These are phyloP conservation scores for Albizia julibrissin DNA, from an alignment of 306 rosid genomes.

Conservation along the genomic window DNA sequence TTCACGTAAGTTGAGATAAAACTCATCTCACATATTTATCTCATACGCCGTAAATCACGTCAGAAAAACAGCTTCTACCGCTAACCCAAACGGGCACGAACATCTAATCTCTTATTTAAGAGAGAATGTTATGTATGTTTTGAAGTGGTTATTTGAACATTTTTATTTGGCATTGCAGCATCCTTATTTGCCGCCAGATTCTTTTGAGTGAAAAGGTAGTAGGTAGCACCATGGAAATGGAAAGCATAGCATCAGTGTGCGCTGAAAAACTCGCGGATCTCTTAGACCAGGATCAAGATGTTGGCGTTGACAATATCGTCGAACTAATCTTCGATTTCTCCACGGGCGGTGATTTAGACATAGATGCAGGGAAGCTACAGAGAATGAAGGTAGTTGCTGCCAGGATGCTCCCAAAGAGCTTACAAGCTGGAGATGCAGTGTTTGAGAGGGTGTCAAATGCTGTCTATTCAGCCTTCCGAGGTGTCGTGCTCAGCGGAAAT, in stretches of 20 bases:
- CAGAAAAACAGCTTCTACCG: no score
- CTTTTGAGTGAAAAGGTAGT: conserved; percentile 63
- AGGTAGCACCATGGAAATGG: conserved; percentile 56
- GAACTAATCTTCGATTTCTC: conserved; percentile 57
- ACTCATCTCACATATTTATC: no score
- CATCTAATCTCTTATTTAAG: neutral
- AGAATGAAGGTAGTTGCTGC: conserved; percentile 61
- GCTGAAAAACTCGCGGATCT: conserved; percentile 48
- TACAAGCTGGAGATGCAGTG: conserved; percentile 86
- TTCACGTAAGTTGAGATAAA: no score
- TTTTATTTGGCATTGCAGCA: conserved; percentile 55
- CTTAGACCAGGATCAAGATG: conserved; percentile 61
- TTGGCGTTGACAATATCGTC: conserved; percentile 66
- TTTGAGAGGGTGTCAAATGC: conserved; percentile 77
- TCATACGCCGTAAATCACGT: no score
- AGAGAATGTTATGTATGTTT: neutral
- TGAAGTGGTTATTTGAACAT: neutral
- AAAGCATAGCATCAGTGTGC: conserved; percentile 47
- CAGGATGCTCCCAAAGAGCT: conserved; percentile 80
- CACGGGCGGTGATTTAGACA: conserved; percentile 28
- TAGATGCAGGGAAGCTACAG: conserved; percentile 42
- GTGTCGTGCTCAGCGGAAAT: conserved; percentile 72
- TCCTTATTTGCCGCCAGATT: conserved; percentile 83
- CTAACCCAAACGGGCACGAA: no score
- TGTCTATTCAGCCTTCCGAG: conserved; percentile 69